A percentile compares a stretch with the other conserved stretches of the same genome.
These are phyloP conservation scores for Emiliania huxleyi DNA, from an alignment of 78 protist genomes.

Conservation along the genomic window DNA sequence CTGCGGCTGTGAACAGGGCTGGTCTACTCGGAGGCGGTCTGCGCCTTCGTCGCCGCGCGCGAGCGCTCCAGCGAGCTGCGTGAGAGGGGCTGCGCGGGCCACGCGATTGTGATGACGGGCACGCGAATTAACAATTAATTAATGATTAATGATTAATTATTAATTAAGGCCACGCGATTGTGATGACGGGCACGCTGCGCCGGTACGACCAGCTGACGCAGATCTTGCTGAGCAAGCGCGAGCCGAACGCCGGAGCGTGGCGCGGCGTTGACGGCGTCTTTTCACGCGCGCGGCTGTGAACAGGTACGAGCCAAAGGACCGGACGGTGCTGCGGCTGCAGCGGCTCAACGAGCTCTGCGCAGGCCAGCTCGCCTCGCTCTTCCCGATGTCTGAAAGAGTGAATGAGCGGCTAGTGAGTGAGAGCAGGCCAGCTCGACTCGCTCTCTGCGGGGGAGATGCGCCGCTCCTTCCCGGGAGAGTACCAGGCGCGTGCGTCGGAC, in stretches of 20 bases:
- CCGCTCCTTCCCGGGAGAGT: background rate
- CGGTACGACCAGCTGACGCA: background rate
- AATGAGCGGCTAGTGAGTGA: too few relatives aligned
- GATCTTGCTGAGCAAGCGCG: background rate
- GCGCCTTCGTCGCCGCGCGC: background rate
- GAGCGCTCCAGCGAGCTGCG: background rate
- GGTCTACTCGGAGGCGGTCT: background rate
- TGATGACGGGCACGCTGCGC: background rate
- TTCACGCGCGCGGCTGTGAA: too few relatives aligned
- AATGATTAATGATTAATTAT: too few relatives aligned
- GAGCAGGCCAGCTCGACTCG: background rate
- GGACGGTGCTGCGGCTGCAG: background rate
- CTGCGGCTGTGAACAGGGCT: too few relatives aligned
- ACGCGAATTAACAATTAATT: too few relatives aligned
- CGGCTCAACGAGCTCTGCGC: slow-evolving; percentile 19
- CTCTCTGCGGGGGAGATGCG: background rate
- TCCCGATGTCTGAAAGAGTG: too few relatives aligned
- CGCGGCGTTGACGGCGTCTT: too few relatives aligned
- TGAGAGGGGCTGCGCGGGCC: background rate
- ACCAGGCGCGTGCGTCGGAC: background rate
- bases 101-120: too few relatives aligned
- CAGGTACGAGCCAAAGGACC: background rate
- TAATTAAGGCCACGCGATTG: background rate
- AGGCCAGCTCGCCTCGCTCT: background rate
- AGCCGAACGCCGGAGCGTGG: too few relatives aligned